Conservation (phyloP, 2,329 filamentous ascomycete genomes). For the Ilyonectria robusta region DNA sequence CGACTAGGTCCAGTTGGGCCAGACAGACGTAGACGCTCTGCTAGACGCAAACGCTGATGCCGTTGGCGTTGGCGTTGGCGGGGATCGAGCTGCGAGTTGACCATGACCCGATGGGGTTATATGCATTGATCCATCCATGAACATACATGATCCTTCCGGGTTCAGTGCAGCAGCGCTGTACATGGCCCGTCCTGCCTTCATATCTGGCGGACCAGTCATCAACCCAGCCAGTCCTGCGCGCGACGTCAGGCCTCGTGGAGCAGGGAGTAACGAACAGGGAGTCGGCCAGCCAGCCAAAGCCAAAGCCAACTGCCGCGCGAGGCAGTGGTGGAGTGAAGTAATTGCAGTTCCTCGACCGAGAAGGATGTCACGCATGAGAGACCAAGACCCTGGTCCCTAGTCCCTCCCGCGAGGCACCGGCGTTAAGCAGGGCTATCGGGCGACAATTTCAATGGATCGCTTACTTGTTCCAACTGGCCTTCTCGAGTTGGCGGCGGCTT, state of each 20-base stretch:
- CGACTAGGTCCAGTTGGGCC: neutral
- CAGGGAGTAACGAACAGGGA: constrained; percentile 12
- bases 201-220: neutral
- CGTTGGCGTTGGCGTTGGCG: constrained; percentile 11
- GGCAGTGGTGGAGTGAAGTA: constrained; percentile 20
- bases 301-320: constrained; percentile 28
- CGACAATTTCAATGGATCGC: constrained; percentile 25
- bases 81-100: constrained; percentile 7
- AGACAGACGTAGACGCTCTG: constrained; percentile 9
- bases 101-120: constrained; percentile 19
- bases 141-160: constrained; percentile 18
- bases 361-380: constrained; percentile 34
- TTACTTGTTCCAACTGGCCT: constrained; percentile 21
- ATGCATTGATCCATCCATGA: constrained; percentile 19
- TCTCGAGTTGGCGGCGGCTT: constrained; percentile 20
- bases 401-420: constrained; percentile 29
- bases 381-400: constrained; percentile 20
- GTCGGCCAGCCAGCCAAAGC: constrained; percentile 3
- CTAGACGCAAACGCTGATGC: constrained; percentile 26
- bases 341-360: constrained; percentile 16
- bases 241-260: constrained; percentile 24
- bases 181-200: neutral
- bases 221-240: constrained; percentile 4
- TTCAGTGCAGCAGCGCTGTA: neutral
- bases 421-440: constrained; percentile 33